Evolutionary conservation across 176 grass and related monocot genomes (phyloP).

Genomic region (Carex cristatella): DNA sequence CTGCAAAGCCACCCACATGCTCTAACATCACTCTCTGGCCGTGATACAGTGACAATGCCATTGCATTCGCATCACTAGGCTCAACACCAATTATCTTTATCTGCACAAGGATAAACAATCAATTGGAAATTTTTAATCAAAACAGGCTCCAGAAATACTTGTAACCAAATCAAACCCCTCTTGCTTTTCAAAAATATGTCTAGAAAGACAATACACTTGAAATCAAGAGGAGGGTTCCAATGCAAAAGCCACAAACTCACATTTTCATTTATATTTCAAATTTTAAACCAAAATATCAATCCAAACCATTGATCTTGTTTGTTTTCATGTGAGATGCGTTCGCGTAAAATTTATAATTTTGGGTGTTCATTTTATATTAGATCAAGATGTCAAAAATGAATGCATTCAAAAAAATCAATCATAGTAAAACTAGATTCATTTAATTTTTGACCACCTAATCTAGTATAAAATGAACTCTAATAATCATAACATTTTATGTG

Average conservation of each 20-base stretch:
- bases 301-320: too few species aligned
- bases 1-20: constrained; percentile 92
- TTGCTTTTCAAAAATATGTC: neutral
- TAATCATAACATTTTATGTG: too few species aligned
- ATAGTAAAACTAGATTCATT: too few species aligned
- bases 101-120: constrained; percentile 30
- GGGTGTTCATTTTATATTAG: too few species aligned
- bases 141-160: neutral
- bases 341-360: too few species aligned
- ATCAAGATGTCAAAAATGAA: too few species aligned
- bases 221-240: neutral
- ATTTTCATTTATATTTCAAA: too few species aligned
- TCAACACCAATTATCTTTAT: constrained; percentile 98
- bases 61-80: constrained; percentile 96
- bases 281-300: too few species aligned
- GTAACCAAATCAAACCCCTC: neutral
- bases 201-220: neutral
- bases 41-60: constrained; percentile 89
- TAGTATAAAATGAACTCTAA: too few species aligned
- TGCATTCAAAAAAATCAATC: too few species aligned
- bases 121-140: neutral
- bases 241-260: neutral
- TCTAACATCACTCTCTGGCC: constrained; percentile 81
- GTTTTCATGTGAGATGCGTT: too few species aligned
- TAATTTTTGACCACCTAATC: too few species aligned